Evolutionary conservation across 2,329 filamentous ascomycete genomes (phyloP), one percentile per base, ranked within the genome.

Genomic region (Beauveria rudraprayagi): DNA sequence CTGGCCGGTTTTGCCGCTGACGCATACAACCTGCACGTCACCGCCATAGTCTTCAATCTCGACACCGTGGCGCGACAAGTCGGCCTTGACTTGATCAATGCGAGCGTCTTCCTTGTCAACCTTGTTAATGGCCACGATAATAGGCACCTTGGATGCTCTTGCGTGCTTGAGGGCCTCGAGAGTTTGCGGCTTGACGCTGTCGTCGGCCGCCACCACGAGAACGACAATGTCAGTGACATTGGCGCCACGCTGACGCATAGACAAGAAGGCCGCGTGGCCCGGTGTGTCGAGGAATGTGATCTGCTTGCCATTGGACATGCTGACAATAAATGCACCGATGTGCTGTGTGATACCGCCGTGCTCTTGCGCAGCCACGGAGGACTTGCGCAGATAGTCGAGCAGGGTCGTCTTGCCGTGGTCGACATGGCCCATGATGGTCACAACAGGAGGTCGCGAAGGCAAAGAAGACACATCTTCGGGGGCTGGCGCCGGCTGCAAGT

Each of bases 391-490:
- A 76, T 88, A 97, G 71, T 99, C 94, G 10, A 99, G 80, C 47
- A 99, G 86, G 0, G 95, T 99, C 0, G 94, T 99, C 78, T 99
- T 99, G 59, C 94, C 94, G 72, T 99, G 94, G 71, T 99, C 95
- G 67, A 99, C 94, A 66, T 99, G 94, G 2, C 94, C 94, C 95
- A 99, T 99, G 70, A 99, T 99, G 0, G 95, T 97, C 44, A 99
- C 92, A 41, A 99, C 91, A 0, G 94, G 95, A 8, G 94, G 93
- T 17, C 95, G 85, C 40, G 78, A 74, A 2, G 92, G 91, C 8
- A 97, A 75, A 16, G 73, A 67, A 0, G 88, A 84, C 54, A 78
- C 82, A 71, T 93, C 90, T 68, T 86, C 86, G 9, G 85, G 83
- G 28, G 81, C 77, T 1, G 91, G 87, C 11, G 87, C 83, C 26